Evolutionary conservation across 73 alveolate genomes (phyloP).

Genomic region (Paramecium primaurelia): DNA sequence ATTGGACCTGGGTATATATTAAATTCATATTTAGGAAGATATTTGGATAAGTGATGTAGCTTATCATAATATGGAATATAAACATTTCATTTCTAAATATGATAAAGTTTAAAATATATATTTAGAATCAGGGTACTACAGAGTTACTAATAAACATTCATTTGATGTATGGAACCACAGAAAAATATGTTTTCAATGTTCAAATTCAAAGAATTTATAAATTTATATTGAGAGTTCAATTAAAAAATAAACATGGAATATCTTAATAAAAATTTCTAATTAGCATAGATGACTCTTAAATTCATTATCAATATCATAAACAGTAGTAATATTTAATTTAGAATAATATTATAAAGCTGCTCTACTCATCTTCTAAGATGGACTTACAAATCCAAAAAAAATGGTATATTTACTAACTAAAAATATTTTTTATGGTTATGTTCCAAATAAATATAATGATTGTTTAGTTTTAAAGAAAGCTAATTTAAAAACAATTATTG

Average conservation of each 20-base stretch:
- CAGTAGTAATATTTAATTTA: background rate
- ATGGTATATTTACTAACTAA: background rate
- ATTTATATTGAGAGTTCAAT: background rate
- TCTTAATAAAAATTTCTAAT: background rate
- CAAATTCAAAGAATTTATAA: background rate
- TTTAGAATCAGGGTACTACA: background rate
- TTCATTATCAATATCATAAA: background rate
- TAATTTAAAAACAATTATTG: background rate
- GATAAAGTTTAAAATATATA: background rate
- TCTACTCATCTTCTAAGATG: background rate
- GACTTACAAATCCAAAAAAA: background rate
- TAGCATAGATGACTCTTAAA: background rate
- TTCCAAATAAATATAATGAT: background rate
- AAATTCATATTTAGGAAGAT: background rate
- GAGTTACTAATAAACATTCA: background rate
- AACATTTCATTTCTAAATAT: background rate
- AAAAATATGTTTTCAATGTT: background rate
- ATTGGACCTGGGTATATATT: background rate
- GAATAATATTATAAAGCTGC: background rate
- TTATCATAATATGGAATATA: background rate
- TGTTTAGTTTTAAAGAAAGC: background rate
- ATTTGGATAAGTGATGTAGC: background rate
- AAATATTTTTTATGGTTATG: background rate
- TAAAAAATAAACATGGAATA: background rate
- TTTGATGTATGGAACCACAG: constrained; percentile 19